Percentiles rank a stretch among this genome's conserved stretches.
phyloP scores from a whole-genome alignment of 768 basidiomycete species.

The Roridomyces roridus region DNA sequence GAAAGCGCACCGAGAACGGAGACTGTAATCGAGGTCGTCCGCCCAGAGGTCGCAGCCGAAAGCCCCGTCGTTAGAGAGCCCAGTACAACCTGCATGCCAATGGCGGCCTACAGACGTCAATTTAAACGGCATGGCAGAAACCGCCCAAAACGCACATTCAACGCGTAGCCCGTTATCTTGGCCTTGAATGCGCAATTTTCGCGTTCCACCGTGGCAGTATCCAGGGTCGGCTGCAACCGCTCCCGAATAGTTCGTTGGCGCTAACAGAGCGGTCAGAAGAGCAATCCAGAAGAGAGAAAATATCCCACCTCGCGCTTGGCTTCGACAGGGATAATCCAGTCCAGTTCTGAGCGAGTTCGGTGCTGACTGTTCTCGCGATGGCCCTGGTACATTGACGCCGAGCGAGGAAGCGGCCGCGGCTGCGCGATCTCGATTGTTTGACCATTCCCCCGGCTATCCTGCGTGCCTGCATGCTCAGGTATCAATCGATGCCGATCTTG shows the following conservation, averaged over 20 bases:
- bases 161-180: slow-evolving; percentile 20
- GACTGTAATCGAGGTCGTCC: slow-evolving; percentile 45
- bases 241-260: slow-evolving; percentile 51
- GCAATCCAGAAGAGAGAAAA: not conserved
- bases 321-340: slow-evolving; percentile 46
- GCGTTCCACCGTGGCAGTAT: slow-evolving; percentile 51
- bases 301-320: slow-evolving; percentile 21
- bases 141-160: slow-evolving; percentile 2
- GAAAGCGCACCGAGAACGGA: slow-evolving; percentile 52
- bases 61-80: slow-evolving; percentile 74
- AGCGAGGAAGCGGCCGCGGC: no score
- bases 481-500: no score
- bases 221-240: slow-evolving; percentile 60
- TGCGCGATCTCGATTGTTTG: no score
- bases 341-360: slow-evolving; percentile 37
- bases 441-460: no score
- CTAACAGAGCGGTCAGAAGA: slow-evolving; percentile 9
- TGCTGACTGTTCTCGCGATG: not conserved
- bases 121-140: slow-evolving; percentile 28
- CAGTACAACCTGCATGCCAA: slow-evolving; percentile 66
- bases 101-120: slow-evolving; percentile 54
- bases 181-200: slow-evolving; percentile 54
- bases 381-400: no score
- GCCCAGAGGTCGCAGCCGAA: slow-evolving; percentile 51
- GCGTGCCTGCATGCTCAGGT: no score